Percentiles rank a stretch among this genome's conserved stretches.
phyloP scores from a whole-genome alignment of 441 rosid species.

The Populus tomentosa region DNA sequence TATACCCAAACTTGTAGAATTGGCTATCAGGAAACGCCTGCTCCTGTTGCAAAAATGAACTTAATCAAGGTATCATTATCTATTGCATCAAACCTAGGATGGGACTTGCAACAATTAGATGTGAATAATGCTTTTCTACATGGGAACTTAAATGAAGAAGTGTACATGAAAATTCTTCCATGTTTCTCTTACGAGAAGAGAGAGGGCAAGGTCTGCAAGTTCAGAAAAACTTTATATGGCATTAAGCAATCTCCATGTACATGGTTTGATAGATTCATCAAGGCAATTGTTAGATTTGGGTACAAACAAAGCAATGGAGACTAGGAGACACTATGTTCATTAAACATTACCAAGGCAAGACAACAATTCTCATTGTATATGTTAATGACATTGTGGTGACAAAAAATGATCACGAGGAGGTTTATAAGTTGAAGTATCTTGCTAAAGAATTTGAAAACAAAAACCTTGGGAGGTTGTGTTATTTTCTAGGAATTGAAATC shows the following conservation, averaged over 20 bases:
- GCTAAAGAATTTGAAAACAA: not conserved
- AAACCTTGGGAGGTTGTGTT: not conserved
- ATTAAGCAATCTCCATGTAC: not conserved
- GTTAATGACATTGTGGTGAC: not conserved
- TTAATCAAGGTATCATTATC: not conserved
- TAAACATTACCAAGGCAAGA: not conserved
- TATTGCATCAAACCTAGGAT: not conserved
- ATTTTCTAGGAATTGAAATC: not conserved
- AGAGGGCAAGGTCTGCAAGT: not conserved
- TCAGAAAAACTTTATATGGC: not conserved
- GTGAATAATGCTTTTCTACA: not conserved
- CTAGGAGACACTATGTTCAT: not conserved
- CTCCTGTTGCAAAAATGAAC: not conserved
- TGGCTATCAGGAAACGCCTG: not conserved
- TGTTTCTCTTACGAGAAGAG: not conserved
- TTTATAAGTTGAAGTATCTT: no score
- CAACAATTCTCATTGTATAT: not conserved
- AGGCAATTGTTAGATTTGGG: not conserved
- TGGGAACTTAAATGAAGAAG: not conserved
- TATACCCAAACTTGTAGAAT: not conserved
- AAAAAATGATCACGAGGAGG: not conserved
- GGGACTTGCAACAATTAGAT: no score
- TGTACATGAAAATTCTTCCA: not conserved
- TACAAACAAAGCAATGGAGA: not conserved
- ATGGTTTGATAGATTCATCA: not conserved